Evolutionary conservation across 192 early-diverging fungal species (phyloP), one percentile per base, ranked within the genome.

Genomic region (Coemansia sp.): DNA sequence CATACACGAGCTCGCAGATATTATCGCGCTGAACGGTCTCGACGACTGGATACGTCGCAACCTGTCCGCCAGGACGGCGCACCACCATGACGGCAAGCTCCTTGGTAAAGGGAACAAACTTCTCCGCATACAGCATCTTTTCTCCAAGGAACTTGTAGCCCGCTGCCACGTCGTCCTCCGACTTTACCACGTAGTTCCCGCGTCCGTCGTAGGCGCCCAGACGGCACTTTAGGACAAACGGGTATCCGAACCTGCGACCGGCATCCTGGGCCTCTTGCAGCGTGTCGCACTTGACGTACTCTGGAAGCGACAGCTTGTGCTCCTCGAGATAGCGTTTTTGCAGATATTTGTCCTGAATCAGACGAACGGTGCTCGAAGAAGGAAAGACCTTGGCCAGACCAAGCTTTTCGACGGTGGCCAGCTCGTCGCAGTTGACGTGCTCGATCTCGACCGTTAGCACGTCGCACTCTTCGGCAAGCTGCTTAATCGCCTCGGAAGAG

Each of bases 61-160:
- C 84, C 29, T 75, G 71, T 6, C 77, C 71, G 13, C 65, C 54
- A 18, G 84, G 83, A 29, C 83, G 85, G 32, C 93, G 87, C 29
- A 93, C 94, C 14, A 99, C 97, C 95, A 99, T 99, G 1, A 98
- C 94, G 3, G 95, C 95, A 32, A 99, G 78, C 71, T 99, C 97
- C 64, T 94, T 93, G 34, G 71, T 70, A 69, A 97, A 99, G 5
- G 87, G 84, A 4, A 95, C 92, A 90, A 90, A 97, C 64, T 92
- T 93, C 69, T 99, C 97, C 1, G 90, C 90, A 71, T 98, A 99
- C 36, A 98, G 83, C 54, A 88, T 89, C 36, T 82, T 80, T n/a
- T 23, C 69, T 25, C 83, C 85, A 46, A 82, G 64, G 13, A 50
- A 19, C 36, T 70, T 51, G 46, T 73, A 82, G 2, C 72, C 81